Conservation (phyloP, 352 stramenopile genomes). For the Pythium phragmitis region DNA sequence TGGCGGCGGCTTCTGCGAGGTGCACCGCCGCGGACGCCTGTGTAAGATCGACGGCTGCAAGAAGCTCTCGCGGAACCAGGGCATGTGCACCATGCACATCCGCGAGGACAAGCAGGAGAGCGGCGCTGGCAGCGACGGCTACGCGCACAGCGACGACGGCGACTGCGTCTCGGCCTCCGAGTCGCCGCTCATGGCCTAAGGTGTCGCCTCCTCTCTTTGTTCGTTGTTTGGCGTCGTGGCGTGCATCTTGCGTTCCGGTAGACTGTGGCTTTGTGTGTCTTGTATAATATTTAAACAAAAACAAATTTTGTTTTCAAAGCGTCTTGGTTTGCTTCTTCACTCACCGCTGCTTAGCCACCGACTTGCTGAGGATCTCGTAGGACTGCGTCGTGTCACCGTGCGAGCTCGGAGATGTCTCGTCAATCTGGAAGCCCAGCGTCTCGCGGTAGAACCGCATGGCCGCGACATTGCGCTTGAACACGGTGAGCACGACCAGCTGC, state of each 20-base stretch:
- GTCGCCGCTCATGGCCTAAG: constrained; percentile 12
- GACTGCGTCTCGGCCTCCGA: constrained; percentile 16
- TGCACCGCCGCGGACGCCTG: constrained; percentile 75
- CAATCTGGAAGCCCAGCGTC: constrained; percentile 85
- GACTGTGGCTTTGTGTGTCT: constrained; percentile 2
- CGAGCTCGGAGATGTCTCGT: constrained; percentile 88
- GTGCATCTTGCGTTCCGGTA: not conserved
- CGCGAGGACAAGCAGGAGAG: constrained; percentile 76
- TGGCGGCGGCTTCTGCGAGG: constrained; percentile 82
- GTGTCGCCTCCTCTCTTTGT: not conserved
- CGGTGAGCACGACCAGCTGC: constrained; percentile 92
- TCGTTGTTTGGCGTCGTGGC: constrained; percentile 3
- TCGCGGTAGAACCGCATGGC: constrained; percentile 91
- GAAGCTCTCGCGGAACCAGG: constrained; percentile 86
- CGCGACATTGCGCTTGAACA: constrained; percentile 89
- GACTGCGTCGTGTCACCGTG: constrained; percentile 68
- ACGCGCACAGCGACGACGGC: constrained; percentile 14
- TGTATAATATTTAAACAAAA: constrained; percentile 26
- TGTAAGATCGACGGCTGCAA: constrained; percentile 87
- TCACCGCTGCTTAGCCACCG: constrained; percentile 29
- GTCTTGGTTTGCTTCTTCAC: not conserved
- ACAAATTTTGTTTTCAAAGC: constrained; percentile 4
- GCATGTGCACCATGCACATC: constrained; percentile 90
- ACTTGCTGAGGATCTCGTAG: constrained; percentile 87
- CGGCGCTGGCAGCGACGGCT: constrained; percentile 10